phyloP scores from a whole-genome alignment of 768 basidiomycete species.

The Agrocybe praecox region DNA sequence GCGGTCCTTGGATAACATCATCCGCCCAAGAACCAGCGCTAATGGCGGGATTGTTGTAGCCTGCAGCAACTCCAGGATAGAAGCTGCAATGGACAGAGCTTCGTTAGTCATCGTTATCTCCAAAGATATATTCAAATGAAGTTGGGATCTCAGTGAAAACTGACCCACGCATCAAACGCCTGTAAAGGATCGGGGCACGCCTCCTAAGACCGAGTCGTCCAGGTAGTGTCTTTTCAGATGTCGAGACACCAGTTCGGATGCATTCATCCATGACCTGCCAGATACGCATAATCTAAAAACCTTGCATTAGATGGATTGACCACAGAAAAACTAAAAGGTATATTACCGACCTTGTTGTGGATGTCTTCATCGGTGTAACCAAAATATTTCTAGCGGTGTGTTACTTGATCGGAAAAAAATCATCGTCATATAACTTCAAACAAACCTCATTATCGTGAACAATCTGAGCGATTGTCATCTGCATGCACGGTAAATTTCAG shows the following conservation, averaged over 20 bases:
- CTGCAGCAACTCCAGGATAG: slow-evolving; percentile 47
- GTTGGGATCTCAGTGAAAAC: slow-evolving; percentile 11
- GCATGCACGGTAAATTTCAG: slow-evolving; percentile 6
- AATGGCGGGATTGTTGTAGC: slow-evolving; percentile 30
- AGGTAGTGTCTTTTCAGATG: slow-evolving; percentile 78
- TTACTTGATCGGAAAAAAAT: not conserved
- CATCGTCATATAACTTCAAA: not conserved
- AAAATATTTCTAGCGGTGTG: slow-evolving; percentile 51
- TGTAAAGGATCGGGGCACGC: slow-evolving; percentile 88
- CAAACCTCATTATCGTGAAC: slow-evolving; percentile 87
- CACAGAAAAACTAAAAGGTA: not conserved
- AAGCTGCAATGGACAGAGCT: slow-evolving; percentile 33
- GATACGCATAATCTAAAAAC: slow-evolving; percentile 62
- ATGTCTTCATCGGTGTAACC: slow-evolving; percentile 78
- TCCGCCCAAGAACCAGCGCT: slow-evolving; percentile 24
- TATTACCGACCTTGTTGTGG: slow-evolving; percentile 57
- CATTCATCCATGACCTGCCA: slow-evolving; percentile 95
- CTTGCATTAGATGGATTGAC: not conserved
- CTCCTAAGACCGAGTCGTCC: slow-evolving; percentile 81
- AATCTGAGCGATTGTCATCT: slow-evolving; percentile 94
- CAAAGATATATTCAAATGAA: not conserved
- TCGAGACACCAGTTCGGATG: slow-evolving; percentile 83
- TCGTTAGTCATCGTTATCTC: too few relatives aligned
- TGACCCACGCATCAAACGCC: slow-evolving; percentile 87
- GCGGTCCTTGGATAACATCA: slow-evolving; percentile 18